A percentile compares a stretch with the other conserved stretches of the same genome.
phyloP scores from a whole-genome alignment of 2,329 filamentous ascomycete genomes.

The Hypoxylon rubiginosum region DNA sequence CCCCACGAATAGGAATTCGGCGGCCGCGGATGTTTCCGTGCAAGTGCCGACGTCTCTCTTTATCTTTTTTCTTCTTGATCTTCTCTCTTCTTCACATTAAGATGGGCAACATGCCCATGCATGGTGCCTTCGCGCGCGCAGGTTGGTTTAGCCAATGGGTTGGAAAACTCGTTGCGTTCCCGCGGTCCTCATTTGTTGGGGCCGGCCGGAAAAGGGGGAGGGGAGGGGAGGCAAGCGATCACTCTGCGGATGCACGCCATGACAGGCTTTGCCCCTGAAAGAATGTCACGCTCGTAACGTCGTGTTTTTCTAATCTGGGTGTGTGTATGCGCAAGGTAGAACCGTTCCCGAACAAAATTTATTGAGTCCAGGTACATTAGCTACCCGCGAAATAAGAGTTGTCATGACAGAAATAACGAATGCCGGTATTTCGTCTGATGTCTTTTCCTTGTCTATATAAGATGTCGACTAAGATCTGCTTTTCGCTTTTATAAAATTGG shows the following conservation, averaged over 20 bases:
- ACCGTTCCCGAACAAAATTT: neutral
- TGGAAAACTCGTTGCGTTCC: neutral
- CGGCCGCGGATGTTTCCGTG: slow-evolving; percentile 29
- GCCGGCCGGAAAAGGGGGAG: neutral
- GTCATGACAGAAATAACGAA: neutral
- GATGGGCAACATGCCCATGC: slow-evolving; percentile 22
- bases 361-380: neutral
- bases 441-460: slow-evolving; percentile 12
- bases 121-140: slow-evolving; percentile 2
- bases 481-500: slow-evolving; percentile 14
- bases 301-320: neutral
- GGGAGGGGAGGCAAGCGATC: neutral
- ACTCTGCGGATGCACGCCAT: slow-evolving; percentile 25
- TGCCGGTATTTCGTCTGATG: slow-evolving; percentile 2
- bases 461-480: slow-evolving; percentile 13
- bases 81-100: slow-evolving; percentile 21
- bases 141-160: neutral
- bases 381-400: neutral
- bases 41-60: slow-evolving; percentile 25
- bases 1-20: slow-evolving; percentile 12
- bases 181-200: slow-evolving; percentile 9
- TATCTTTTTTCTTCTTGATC: neutral
- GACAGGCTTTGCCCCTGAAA: slow-evolving; percentile 14
- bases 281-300: slow-evolving; percentile 14
- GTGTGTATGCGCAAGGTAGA: neutral